Conservation (phyloP, 257 asterid species). For the Solanum lycopersicoides region DNA sequence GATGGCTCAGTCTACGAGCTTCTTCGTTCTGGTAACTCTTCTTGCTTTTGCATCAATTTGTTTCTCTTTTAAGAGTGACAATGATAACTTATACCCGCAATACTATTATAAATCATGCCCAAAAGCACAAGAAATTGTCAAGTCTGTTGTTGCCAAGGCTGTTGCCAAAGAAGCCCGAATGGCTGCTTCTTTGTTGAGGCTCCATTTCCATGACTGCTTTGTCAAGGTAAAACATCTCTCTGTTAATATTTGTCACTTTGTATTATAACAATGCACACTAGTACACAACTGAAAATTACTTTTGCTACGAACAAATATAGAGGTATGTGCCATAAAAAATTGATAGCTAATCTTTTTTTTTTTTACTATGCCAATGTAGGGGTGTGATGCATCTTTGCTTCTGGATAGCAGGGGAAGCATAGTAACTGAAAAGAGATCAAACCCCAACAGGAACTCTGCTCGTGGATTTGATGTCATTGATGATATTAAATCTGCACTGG, state of each 20-base stretch:
- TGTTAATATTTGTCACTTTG: background rate
- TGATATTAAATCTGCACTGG: constrained; percentile 73
- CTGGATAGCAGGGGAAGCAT: constrained; percentile 51
- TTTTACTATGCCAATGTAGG: constrained; percentile 29
- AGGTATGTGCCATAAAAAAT: background rate
- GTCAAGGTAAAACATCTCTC: constrained; percentile 47
- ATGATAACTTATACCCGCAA: constrained; percentile 67
- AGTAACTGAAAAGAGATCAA: constrained; percentile 54
- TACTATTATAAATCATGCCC: constrained; percentile 79
- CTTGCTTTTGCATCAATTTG: constrained; percentile 47
- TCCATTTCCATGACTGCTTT: constrained; percentile 93
- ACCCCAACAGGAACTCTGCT: constrained; percentile 69
- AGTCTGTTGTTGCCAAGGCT: constrained; percentile 67
- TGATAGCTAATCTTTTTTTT: background rate
- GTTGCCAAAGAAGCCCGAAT: constrained; percentile 75
- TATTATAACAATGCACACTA: background rate
- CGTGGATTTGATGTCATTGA: constrained; percentile 90
- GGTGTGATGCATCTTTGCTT: constrained; percentile 87
- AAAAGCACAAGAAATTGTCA: constrained; percentile 44
- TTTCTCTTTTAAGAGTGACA: constrained; percentile 23
- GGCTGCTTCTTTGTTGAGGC: constrained; percentile 91
- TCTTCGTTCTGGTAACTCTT: constrained; percentile 25
- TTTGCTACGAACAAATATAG: background rate
- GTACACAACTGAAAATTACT: background rate
- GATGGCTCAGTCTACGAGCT: constrained; percentile 32